Evolutionary conservation across 1,284 basidiomycete genomes (phyloP), one percentile per base, ranked within the genome.

Genomic region (Mrakiaceae sp.): DNA sequence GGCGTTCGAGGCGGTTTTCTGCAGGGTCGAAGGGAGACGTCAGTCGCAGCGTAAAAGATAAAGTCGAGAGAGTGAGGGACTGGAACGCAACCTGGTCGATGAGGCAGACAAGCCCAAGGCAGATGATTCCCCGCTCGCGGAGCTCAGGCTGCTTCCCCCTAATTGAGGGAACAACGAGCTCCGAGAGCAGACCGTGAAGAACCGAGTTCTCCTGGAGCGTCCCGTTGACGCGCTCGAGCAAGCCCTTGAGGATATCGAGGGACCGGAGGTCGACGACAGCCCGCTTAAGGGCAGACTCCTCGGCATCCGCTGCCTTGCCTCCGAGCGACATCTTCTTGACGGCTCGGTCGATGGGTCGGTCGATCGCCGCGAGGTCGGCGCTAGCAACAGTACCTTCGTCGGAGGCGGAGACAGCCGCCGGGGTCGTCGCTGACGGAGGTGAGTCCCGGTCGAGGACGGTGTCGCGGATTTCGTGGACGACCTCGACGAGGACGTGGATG

Each of bases 191-290:
- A 47, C 95, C 95, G 72, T 95, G 88, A 57, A 98, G 79, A 0
- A 90, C 93, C 2, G 90, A 90, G 75, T 98, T 95, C 70, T 97
- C 93, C 73, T 95, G 90, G 67, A 98, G 86, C 1, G 84, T 87
- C 87, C 89, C 85, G 70, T 92, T 86, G 39, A 95, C 90, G 14
- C 93, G 84, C 77, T 98, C 93, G 5, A 98, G 80, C 81, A 98
- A 86, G 0, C 87, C 87, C 56, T 88, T 91, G 68, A 90, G 93
- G 43, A 98, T 81, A n/a, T 83, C 79, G n/a, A 96, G 77, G 73
- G 89, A 93, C 14, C 90, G 80, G 66, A 94, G 70, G 70, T 96
- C 91, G 12, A 85, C 83, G n/a, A 84, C 74, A 67, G 90, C 88
- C 16, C 81, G 82, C 40, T 71, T 69, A 54, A 70, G 50, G 2